A percentile compares a stretch with the other conserved stretches of the same genome.
phyloP scores from a whole-genome alignment of 805 yeast genomes.

The Myxozyma geophila region DNA sequence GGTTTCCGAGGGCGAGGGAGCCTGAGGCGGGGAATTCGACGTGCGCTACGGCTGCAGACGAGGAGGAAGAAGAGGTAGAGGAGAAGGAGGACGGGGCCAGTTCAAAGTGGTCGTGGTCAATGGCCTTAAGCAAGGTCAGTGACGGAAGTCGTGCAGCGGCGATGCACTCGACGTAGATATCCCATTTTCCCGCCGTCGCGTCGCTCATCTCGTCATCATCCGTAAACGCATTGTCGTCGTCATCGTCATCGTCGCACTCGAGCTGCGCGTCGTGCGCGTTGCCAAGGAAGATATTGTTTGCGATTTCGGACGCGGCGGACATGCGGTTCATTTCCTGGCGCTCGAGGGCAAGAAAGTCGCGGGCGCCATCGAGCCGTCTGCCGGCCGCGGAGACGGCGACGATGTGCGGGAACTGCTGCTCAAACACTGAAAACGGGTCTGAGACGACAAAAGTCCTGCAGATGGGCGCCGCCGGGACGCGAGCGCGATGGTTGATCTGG shows the following conservation, averaged over 20 bases:
- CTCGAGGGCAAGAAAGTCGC: conserved; percentile 71
- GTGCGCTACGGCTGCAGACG: conserved; percentile 29
- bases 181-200: conserved; percentile 37
- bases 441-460: conserved; percentile 36
- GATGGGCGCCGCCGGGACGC: conserved; percentile 21
- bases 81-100: conserved; percentile 7
- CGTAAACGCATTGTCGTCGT: conserved; percentile 10
- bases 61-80: not conserved
- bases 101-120: conserved; percentile 27
- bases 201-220: conserved; percentile 8
- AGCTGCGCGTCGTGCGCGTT: conserved; percentile 66
- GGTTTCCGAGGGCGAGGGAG: conserved; percentile 73
- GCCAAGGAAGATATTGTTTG: conserved; percentile 73
- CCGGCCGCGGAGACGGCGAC: conserved; percentile 37
- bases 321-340: conserved; percentile 80
- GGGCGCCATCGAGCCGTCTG: conserved; percentile 31
- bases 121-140: conserved; percentile 10
- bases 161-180: conserved; percentile 46
- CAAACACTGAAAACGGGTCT: conserved; percentile 38
- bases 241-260: conserved; percentile 16
- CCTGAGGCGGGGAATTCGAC: conserved; percentile 80
- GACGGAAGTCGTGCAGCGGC: conserved; percentile 39
- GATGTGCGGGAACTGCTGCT: conserved; percentile 24
- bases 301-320: conserved; percentile 74
- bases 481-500: conserved; percentile 30